Evolutionary conservation across 1,139 yeast genomes (phyloP).

Genomic region (Debaryomyces sp.): DNA sequence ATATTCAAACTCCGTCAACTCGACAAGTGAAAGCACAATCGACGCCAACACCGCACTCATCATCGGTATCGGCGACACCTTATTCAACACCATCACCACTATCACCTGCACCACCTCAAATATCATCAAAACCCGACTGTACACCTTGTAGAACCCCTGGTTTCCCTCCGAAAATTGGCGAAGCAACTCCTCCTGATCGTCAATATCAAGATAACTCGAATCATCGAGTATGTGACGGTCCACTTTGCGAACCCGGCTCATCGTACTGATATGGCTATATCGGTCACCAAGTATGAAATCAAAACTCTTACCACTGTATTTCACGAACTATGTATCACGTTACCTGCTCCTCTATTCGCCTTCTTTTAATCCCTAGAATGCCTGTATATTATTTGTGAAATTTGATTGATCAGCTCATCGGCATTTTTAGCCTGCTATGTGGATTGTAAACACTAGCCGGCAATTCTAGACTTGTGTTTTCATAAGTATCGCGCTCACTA

Average conservation of each 20-base stretch:
- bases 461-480: background rate
- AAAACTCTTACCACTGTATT: background rate
- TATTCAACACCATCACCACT: conserved; percentile 6
- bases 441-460: background rate
- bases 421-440: background rate
- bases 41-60: conserved; percentile 3
- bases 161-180: conserved; percentile 1
- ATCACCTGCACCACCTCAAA: conserved; percentile 5
- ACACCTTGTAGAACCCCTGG: background rate
- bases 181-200: conserved; percentile 8
- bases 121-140: conserved; percentile 4
- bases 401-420: background rate
- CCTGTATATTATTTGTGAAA: background rate
- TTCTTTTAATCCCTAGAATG: background rate
- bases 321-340: background rate
- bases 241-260: conserved; percentile 6
- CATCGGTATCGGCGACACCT: conserved; percentile 2
- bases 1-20: background rate
- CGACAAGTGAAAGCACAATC: conserved; percentile 7
- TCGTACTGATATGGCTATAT: background rate
- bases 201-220: conserved; percentile 6
- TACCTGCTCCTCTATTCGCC: background rate
- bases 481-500: too few relatives aligned
- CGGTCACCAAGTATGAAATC: background rate
- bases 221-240: conserved; percentile 8